Evolutionary conservation across 805 yeast species (phyloP), one percentile per base, ranked within the genome.

Genomic region (Barnettozyma sucrosica): DNA sequence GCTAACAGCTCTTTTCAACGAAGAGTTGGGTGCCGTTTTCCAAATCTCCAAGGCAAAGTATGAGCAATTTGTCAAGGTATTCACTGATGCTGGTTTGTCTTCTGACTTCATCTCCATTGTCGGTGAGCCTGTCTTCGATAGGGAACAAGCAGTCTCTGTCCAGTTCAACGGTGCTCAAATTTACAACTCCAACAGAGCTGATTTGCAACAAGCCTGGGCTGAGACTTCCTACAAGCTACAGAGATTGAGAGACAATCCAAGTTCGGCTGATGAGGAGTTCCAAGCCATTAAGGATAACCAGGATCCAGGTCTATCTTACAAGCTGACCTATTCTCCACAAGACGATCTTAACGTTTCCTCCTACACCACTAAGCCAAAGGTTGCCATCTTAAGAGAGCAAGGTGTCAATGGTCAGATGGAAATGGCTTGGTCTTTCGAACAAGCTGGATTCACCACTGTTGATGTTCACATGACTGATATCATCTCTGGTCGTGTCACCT

Each of bases 371-470:
- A 80, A 72, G 61, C 99, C 99, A 44, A 85, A 81, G 67, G 98
- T 93, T 55, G 99, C 98, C 36, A 89, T 93, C 48, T 74, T 93
- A 61, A 85, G 99, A 71, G 99, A 93, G 66, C 99, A 93, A 71
- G 99, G 99, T 71, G 97, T 93, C 47, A 93, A 93, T 66, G 95
- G 97, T 32, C 96, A 92, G 65, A 87, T 85, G 75, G 99, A 93
- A 71, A 90, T 93, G 97, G 97, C 98, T 3, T 90, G 95, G 88
- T 79, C 92, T 55, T 89, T 93, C 77, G 83, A 83, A 64, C 89
- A 83, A 66, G 96, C 98, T 32, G 99, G 99, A 0, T 93, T 93
- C 66, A 89, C 81, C 19, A 76, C 90, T n/a, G 80, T 87, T 50
- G 99, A 93, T 67, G 96, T 93, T 36, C 97, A 95, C 62, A 93